Evolutionary conservation across 1,139 yeast genomes (phyloP), one percentile per base, ranked within the genome.

Genomic region (Candida sp.): DNA sequence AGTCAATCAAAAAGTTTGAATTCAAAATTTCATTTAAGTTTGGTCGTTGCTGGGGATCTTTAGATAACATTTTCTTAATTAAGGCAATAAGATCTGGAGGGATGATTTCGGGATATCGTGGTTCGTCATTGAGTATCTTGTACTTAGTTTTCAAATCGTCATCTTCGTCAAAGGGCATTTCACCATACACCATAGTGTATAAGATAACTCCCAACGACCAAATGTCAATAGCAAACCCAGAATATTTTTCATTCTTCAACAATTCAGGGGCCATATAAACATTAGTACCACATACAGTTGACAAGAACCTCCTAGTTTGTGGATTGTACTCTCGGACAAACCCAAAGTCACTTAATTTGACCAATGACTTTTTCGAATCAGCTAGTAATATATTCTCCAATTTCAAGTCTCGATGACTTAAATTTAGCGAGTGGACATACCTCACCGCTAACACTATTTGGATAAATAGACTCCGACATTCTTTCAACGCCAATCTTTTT

Each of bases 251-350:
- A 49, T 80, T 77, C 44, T 74, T 69, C 33, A 90, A 70, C 53
- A 93, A 70, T 58, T 93, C 99, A 0, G 99, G 99, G 0, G 99
- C 97, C 97, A 91, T 90, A 59, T 93, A 93, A 5, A 90, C 95
- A 0, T 91, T 82, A 0, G 99, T 93, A 2, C 99, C 99, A 64
- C 99, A 93, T 1, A 90, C 75, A 0, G 97, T 93, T 40, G 87
- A 87, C 37, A 93, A 65, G 42, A 83, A 66, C n/a, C 61, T 62
- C 65, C 77, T 49, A 69, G 73, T 43, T 68, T 73, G 50, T 57
- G 84, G 70, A 72, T 68, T 67, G 49, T 61, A 82, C 56, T 90
- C 97, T 49, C 98, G 71, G 2, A 96, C 90, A 61, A 93, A 91
- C 0, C 99, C 99, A 65, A 93, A 91, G 66, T 93, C 99, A 4